Evolutionary conservation across 2,329 filamentous ascomycete genomes (phyloP), one percentile per base, ranked within the genome.

Genomic region (Epichloe gansuensis): DNA sequence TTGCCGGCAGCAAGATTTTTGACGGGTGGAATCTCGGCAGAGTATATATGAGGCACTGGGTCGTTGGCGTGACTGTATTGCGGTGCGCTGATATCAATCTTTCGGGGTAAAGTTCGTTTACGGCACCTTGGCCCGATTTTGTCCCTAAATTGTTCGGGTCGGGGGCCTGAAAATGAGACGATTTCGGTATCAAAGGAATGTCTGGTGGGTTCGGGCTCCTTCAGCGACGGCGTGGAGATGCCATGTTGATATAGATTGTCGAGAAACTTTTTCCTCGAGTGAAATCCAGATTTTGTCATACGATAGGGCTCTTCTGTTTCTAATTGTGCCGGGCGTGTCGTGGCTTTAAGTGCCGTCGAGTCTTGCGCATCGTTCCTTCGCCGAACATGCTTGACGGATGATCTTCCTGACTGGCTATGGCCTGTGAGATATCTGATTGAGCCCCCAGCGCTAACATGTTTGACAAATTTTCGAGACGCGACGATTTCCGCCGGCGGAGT

Each of bases 51-150:
- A 1, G 56, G 64, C 54, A 81, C 58, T 6, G 78, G 78, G 51
- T 81, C 78, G 55, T 76, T 70, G 0, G 76, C 77, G 55, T 74
- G 74, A 17, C 65, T 65, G 56, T 77, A 81, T 43, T 77, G 75
- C 31, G 77, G 75, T 31, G 75, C 75, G 12, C 73, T 67, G 15
- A 71, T 63, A 54, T 82, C 75, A 28, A 81, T 57, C 2, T 64
- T 65, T 12, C 59, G 66, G 21, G 79, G 79, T 3, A 58, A 64
- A 3, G 60, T 61, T 35, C 63, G 63, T 61, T 81, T 81, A 21
- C 72, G 69, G 17, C 64, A 66, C n/a, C 71, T 69, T 6, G 63
- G 60, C 23, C 17, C 49, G 25, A 6, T 5, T n/a, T 11, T 7
- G 13, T 31, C 28, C 15, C 34, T 35, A n/a, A 9, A 4, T 38